phyloP scores from a whole-genome alignment of 2,329 filamentous ascomycete species.

The Diaporthe citrichinensis region DNA sequence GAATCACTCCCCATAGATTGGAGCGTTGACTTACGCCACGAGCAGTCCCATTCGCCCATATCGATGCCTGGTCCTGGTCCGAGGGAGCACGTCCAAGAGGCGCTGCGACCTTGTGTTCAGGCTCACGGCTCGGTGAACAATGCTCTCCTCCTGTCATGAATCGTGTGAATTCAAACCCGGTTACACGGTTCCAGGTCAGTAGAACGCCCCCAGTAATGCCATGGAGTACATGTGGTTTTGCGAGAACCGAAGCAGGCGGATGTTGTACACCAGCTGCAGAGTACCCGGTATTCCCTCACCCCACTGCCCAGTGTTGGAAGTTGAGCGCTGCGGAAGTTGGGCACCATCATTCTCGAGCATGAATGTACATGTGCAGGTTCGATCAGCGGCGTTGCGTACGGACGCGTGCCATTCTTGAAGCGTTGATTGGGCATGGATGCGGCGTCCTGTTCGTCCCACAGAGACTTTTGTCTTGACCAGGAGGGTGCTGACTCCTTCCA shows the following conservation, averaged over 20 bases:
- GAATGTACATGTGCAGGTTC: too few relatives aligned
- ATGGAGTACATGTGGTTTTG: not conserved
- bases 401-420: not conserved
- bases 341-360: not conserved
- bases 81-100: not conserved
- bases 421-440: too few relatives aligned
- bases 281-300: not conserved
- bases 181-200: not conserved
- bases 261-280: not conserved
- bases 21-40: not conserved
- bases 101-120: slow-evolving; percentile 13
- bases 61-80: slow-evolving; percentile 2
- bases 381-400: not conserved
- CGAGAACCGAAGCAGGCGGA: not conserved
- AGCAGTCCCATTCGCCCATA: not conserved
- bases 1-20: too few relatives aligned
- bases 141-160: slow-evolving; percentile 4
- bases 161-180: slow-evolving; percentile 1
- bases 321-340: too few relatives aligned
- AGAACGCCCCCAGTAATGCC: not conserved
- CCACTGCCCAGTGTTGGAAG: not conserved
- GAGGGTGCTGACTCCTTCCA: not conserved
- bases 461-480: not conserved
- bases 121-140: not conserved
- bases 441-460: not conserved